Base-by-base conservation (phyloP, 2,329 filamentous ascomycete genomes). In the Diplodia intermedia region DNA sequence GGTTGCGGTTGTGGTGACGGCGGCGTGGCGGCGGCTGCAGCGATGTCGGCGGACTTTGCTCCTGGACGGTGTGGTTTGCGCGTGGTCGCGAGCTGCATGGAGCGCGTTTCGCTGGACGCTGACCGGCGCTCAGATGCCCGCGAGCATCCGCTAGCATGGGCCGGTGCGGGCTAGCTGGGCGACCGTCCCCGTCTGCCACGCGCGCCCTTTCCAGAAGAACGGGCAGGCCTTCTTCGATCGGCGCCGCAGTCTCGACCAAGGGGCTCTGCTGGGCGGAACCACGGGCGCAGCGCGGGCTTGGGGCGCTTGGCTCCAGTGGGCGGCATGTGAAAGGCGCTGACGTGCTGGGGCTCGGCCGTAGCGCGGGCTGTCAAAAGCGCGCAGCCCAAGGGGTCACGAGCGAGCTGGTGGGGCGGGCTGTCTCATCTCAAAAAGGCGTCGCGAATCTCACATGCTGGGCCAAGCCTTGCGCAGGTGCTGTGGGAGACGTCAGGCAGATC, bases 321-420 rank as follows among this genome's bases (percentile, higher is more conserved):
- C 26, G 43, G 47, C 60, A 63, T 63, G 60, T 63, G 60, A 63
- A 63, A 63, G 60, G 18, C 43, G 57, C 57, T 62, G 57, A 62
- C 57, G 43, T 50, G n/a, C 23, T 40, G 33, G 12, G 18, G 47
- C 40, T 62, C 60, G 60, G 60, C 60, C 60, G 60, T 63, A 63
- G 60, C 31, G 57, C 57, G 26, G 43, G 43, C 33, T 38, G 57
- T 33, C 57, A 33, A 62, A 62, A 36, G 57, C 57, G 43, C 57
- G 57, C 57, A 62, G 57, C 36, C 15, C 57, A 33, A 62, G 57
- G 57, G 47, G 60, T 63, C 60, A 63, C 60, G 60, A 63, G 60
- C 57, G 57, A 61, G 57, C 57, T 40, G 57, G 60, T 63, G 60
- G 60, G 60, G 50, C 60, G 50, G 57, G 47, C 60, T 52, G 60